These are phyloP conservation scores for Sarocladiaceae sp. DNA, from an alignment of 2,329 filamentous ascomycete genomes.

Conservation along the genomic window DNA sequence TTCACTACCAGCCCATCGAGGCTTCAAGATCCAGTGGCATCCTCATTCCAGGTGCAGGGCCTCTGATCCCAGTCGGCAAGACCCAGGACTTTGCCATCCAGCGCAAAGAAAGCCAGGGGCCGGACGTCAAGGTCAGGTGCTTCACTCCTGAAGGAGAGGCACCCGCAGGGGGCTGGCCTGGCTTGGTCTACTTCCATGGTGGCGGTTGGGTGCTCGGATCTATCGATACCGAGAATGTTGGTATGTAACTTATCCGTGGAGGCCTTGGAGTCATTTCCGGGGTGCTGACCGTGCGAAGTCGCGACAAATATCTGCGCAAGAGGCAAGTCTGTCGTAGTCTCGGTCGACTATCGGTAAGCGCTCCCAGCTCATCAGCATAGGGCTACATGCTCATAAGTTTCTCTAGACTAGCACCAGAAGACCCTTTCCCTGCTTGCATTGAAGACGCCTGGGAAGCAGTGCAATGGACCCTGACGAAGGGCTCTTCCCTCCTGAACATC, in stretches of 20 bases:
- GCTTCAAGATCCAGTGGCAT: slow-evolving; percentile 43
- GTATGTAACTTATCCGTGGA: neutral
- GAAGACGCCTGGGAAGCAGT: slow-evolving; percentile 51
- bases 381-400: slow-evolving; percentile 3
- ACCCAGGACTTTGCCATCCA: slow-evolving; percentile 36
- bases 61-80: slow-evolving; percentile 37
- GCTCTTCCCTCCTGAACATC: slow-evolving; percentile 26
- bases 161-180: slow-evolving; percentile 45
- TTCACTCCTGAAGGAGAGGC: slow-evolving; percentile 42
- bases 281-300: too few relatives aligned
- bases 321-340: slow-evolving; percentile 45
- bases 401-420: slow-evolving; percentile 46
- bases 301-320: slow-evolving; percentile 47
- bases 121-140: slow-evolving; percentile 38
- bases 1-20: slow-evolving; percentile 46
- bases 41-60: slow-evolving; percentile 46
- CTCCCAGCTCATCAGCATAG: too few relatives aligned
- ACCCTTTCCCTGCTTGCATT: slow-evolving; percentile 50
- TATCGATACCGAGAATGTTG: slow-evolving; percentile 51
- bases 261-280: neutral
- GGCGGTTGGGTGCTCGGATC: slow-evolving; percentile 54
- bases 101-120: slow-evolving; percentile 39
- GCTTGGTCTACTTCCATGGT: slow-evolving; percentile 51
- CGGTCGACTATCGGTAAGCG: slow-evolving; percentile 46
- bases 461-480: slow-evolving; percentile 34